These are phyloP conservation scores for Colletotrichum sp. DNA, from an alignment of 2,329 filamentous ascomycete genomes.

Conservation along the genomic window DNA sequence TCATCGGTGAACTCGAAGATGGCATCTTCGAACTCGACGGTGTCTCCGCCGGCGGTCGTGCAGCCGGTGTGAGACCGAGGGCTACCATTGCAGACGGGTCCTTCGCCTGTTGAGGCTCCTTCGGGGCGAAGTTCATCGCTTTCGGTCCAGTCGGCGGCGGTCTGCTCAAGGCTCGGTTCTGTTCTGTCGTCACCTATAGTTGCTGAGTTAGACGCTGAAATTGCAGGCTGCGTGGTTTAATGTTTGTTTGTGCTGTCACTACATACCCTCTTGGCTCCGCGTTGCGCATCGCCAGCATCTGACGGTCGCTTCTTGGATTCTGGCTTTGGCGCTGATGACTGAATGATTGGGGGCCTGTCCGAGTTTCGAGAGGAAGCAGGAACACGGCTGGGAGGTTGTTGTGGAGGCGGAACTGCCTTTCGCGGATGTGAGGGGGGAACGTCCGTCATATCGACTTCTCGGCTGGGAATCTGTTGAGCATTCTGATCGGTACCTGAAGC, in stretches of 20 bases:
- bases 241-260: background rate
- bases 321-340: slow-evolving; percentile 32
- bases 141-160: slow-evolving; percentile 22
- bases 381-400: background rate
- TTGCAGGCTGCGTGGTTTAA: background rate
- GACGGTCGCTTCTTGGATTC: slow-evolving; percentile 47
- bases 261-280: slow-evolving; percentile 47
- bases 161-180: slow-evolving; percentile 10
- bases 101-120: slow-evolving; percentile 29
- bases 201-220: background rate
- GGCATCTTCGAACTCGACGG: slow-evolving; percentile 13
- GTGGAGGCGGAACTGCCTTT: background rate
- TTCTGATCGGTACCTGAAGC: background rate
- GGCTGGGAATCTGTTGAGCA: background rate
- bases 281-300: slow-evolving; percentile 40
- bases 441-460: slow-evolving; percentile 22
- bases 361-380: slow-evolving; percentile 5
- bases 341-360: slow-evolving; percentile 40
- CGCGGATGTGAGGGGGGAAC: background rate
- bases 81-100: slow-evolving; percentile 60
- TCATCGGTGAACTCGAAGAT: background rate
- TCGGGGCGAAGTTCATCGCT: slow-evolving; percentile 8
- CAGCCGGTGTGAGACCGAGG: slow-evolving; percentile 52
- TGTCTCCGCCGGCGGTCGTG: slow-evolving; percentile 39
- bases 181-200: slow-evolving; percentile 16